Percentiles rank a stretch among this genome's conserved stretches.
Evolutionary conservation across 768 basidiomycete species (phyloP).

Genomic region (Suillus paluster): DNA sequence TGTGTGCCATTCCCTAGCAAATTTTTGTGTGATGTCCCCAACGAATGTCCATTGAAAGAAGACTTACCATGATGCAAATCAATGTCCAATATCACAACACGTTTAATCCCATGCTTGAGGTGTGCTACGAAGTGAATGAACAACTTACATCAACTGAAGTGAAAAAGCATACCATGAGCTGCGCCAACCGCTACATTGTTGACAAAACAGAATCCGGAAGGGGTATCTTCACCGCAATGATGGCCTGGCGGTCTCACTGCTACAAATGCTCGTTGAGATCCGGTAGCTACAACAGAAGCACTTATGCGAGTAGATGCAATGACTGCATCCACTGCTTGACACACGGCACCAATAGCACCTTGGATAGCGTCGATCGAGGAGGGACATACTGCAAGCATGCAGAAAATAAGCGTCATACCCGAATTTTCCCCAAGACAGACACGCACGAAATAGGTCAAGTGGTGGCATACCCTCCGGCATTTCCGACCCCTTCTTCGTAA

Average conservation of each 20-base stretch:
- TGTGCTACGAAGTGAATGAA: slow-evolving; percentile 60
- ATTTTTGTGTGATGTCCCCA: neutral
- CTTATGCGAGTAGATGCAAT: slow-evolving; percentile 31
- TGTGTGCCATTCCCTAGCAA: slow-evolving; percentile 91
- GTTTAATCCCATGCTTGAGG: slow-evolving; percentile 71
- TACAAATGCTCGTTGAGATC: slow-evolving; percentile 68
- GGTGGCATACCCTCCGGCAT: slow-evolving; percentile 75
- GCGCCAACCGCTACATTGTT: slow-evolving; percentile 93
- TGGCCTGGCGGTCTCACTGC: slow-evolving; percentile 91
- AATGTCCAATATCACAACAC: slow-evolving; percentile 84
- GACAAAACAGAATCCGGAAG: slow-evolving; percentile 93
- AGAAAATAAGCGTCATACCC: neutral
- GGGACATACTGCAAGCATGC: slow-evolving; percentile 63
- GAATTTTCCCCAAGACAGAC: slow-evolving; percentile 1
- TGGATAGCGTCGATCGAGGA: slow-evolving; percentile 77
- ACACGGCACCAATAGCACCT: slow-evolving; percentile 82
- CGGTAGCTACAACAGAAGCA: slow-evolving; percentile 15
- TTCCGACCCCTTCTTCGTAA: slow-evolving; percentile 67
- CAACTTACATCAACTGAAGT: slow-evolving; percentile 4
- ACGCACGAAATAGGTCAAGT: slow-evolving; percentile 82
- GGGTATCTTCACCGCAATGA: slow-evolving; percentile 90
- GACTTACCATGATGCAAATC: slow-evolving; percentile 42
- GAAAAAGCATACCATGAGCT: slow-evolving; percentile 70
- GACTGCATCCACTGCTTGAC: slow-evolving; percentile 84
- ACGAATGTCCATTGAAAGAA: neutral